Evolutionary conservation across 352 stramenopile species (phyloP), one percentile per base, ranked within the genome.

Genomic region (Pythium insidiosum): DNA sequence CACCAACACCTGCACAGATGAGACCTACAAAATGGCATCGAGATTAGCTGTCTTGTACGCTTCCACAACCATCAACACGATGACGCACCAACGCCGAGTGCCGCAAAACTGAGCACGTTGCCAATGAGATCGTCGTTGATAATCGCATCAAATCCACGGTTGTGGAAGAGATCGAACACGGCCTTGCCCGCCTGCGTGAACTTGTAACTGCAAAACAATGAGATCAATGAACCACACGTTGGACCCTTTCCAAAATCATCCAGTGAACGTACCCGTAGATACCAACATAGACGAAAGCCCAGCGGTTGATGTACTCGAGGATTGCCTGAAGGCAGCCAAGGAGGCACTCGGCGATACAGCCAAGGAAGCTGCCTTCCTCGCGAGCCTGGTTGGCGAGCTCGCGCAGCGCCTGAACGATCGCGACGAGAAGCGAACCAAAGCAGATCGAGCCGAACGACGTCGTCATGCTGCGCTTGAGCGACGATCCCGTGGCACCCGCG

Each of bases 51-150:
- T 50, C 4, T 4, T 20, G 28, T 13, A 33, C 28, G 28, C 15
- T 21, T 60, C 13, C 22, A 20, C 20, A 33, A 47, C 16, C 34
- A 51, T 40, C 19, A 21, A 66, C 82, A n/a, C n/a, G n/a, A n/a
- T n/a, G n/a, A n/a, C n/a, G n/a, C n/a, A n/a, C n/a, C 92, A 26
- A 97, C 68, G n/a, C 59, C 76, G 12, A 97, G 63, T n/a, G 79
- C 80, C 5, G 89, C 72, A 55, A 98, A 93, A 22, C 72, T 66
- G 20, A 98, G 63, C 15, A 96, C 85, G 30, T 82, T 94, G 57
- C 92, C 85, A 24, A 97, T 89, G 28, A 98, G 67, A 34, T 96
- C 81, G 62, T 98, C 94, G 57, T 96, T 97, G 61, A 98, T 97
- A 52, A 98, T 97, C 2, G 87, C 80, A 48, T 94, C 95, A 50